These are phyloP conservation scores for Fusarium sp. DNA, from an alignment of 2,329 filamentous ascomycete genomes.

Conservation along the genomic window DNA sequence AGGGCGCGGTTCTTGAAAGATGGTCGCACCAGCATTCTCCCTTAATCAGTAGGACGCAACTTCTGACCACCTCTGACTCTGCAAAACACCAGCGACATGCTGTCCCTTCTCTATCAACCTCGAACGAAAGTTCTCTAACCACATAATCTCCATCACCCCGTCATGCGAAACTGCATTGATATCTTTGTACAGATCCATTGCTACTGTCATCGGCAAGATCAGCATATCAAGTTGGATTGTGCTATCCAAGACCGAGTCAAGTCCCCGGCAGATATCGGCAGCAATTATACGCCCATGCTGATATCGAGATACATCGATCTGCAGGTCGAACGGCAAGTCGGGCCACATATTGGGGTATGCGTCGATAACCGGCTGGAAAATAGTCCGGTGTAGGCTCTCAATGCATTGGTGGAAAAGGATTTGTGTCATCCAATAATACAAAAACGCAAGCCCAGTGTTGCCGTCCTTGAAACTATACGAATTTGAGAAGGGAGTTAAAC, in stretches of 20 bases:
- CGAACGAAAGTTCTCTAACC: conserved; percentile 63
- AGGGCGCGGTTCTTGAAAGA: neutral
- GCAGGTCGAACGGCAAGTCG: conserved; percentile 56
- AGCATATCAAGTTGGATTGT: conserved; percentile 65
- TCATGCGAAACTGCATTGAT: conserved; percentile 58
- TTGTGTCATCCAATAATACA: conserved; percentile 69
- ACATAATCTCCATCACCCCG: conserved; percentile 62
- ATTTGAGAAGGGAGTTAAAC: conserved; percentile 61
- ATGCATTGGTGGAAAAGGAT: conserved; percentile 66
- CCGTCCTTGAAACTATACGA: conserved; percentile 63
- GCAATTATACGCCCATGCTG: conserved; percentile 63
- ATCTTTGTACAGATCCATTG: conserved; percentile 60
- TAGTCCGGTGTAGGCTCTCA: conserved; percentile 60
- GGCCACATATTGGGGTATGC: conserved; percentile 59
- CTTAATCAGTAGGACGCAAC: conserved; percentile 49
- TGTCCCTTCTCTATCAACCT: conserved; percentile 60
- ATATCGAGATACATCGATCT: conserved; percentile 61
- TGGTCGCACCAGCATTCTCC: neutral
- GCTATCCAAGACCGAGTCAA: conserved; percentile 63
- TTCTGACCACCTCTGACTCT: conserved; percentile 59
- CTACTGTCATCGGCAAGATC: conserved; percentile 60
- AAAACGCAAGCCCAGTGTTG: conserved; percentile 62
- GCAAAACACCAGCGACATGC: conserved; percentile 58
- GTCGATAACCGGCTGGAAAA: conserved; percentile 62
- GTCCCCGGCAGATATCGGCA: conserved; percentile 64